A percentile compares a stretch with the other conserved stretches of the same genome.
Conservation (phyloP, 2,329 filamentous ascomycete species). For the Fusarium newnesense region DNA sequence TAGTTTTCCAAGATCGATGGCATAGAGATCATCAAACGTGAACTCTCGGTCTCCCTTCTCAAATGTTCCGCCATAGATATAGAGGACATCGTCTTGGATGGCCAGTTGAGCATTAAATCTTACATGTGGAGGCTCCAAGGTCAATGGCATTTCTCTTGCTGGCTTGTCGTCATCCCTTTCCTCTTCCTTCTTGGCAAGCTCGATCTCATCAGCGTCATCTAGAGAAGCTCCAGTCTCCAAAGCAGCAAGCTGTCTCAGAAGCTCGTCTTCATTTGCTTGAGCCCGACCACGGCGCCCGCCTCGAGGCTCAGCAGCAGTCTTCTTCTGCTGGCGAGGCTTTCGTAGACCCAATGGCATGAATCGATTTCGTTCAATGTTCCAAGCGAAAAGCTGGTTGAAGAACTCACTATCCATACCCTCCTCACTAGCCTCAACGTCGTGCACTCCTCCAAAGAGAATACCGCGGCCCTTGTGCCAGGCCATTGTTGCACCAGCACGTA, state of each 20-base stretch:
- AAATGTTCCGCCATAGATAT: constrained; percentile 94
- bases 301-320: constrained; percentile 63
- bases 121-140: constrained; percentile 86
- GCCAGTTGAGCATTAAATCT: constrained; percentile 92
- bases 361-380: constrained; percentile 94
- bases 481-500: constrained; percentile 92
- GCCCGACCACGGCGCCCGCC: constrained; percentile 74
- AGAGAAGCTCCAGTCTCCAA: constrained; percentile 79
- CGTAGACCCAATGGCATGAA: constrained; percentile 88
- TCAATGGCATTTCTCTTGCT: constrained; percentile 70
- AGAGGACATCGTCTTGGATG: constrained; percentile 91
- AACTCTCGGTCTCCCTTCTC: constrained; percentile 96
- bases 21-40: constrained; percentile 95
- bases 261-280: constrained; percentile 90
- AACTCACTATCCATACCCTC: constrained; percentile 98
- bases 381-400: constrained; percentile 90
- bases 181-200: constrained; percentile 62
- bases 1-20: constrained; percentile 92
- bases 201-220: constrained; percentile 61
- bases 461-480: constrained; percentile 92
- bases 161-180: constrained; percentile 66
- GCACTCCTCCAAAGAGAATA: constrained; percentile 92
- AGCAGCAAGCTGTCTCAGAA: constrained; percentile 86
- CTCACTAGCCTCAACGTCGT: constrained; percentile 90
- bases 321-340: constrained; percentile 75